Conservation (phyloP, 495 filamentous ascomycete species). For the Paragyromitra xinjiangensis region DNA sequence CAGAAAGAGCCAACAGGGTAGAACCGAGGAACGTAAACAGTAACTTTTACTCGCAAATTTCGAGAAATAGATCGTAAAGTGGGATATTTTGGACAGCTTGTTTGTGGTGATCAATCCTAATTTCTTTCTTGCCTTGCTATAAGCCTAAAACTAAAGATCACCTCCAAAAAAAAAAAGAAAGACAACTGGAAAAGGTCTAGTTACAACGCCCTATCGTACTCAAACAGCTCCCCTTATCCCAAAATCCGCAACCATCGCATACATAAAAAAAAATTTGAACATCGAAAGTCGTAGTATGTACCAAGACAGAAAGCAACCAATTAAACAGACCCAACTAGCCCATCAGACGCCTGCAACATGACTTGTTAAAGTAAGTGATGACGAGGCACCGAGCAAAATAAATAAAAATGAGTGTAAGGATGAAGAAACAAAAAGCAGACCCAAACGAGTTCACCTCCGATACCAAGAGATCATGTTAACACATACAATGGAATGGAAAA, state of each 20-base stretch:
- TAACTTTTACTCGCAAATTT: slow-evolving; percentile 5
- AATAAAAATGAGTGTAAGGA: slow-evolving; percentile 28
- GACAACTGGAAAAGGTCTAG: slow-evolving; percentile 33
- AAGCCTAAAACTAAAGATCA: slow-evolving; percentile 35
- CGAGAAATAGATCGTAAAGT: neutral
- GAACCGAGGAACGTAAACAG: slow-evolving; percentile 8
- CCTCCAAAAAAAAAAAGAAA: slow-evolving; percentile 31
- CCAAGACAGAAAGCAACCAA: slow-evolving; percentile 41
- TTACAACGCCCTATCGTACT: slow-evolving; percentile 47
- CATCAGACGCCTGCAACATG: slow-evolving; percentile 35
- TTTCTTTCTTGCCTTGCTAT: slow-evolving; percentile 16
- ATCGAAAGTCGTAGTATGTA: slow-evolving; percentile 47
- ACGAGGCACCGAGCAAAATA: slow-evolving; percentile 13
- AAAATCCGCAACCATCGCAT: slow-evolving; percentile 30
- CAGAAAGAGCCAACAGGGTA: slow-evolving; percentile 1
- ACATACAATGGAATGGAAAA: slow-evolving; percentile 49
- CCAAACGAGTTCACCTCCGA: slow-evolving; percentile 39
- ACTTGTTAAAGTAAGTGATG: slow-evolving; percentile 25
- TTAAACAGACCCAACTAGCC: slow-evolving; percentile 40
- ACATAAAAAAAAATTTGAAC: slow-evolving; percentile 42
- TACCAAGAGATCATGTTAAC: slow-evolving; percentile 38
- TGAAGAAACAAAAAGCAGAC: slow-evolving; percentile 29
- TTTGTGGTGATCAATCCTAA: slow-evolving; percentile 44
- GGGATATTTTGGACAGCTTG: slow-evolving; percentile 5
- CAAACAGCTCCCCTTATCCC: slow-evolving; percentile 42